These are phyloP conservation scores for Aquilaria malaccensis DNA, from an alignment of 345 rosid genomes.

Conservation along the genomic window DNA sequence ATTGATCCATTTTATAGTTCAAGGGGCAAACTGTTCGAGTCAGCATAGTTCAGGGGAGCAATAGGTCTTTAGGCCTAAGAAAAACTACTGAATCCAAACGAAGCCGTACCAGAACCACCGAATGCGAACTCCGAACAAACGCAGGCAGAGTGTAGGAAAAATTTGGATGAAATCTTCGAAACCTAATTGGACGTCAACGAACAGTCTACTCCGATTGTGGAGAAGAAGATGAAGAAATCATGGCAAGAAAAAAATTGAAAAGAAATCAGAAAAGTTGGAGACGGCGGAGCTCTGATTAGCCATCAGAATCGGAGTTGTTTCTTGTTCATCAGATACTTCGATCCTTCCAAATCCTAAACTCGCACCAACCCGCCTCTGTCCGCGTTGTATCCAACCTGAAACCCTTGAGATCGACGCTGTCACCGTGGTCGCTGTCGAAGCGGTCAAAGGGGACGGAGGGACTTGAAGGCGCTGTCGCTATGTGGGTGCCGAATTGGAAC, in stretches of 20 bases:
- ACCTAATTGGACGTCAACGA: background rate
- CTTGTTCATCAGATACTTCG: background rate
- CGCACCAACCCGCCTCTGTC: too few relatives aligned
- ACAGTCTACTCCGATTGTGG: background rate
- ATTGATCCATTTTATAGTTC: too few relatives aligned
- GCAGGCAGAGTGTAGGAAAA: conserved; percentile 23
- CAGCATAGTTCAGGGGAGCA: too few relatives aligned
- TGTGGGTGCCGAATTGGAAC: too few relatives aligned
- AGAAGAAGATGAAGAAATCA: conserved; percentile 11
- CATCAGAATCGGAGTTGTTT: conserved; percentile 7
- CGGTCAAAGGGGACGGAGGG: too few relatives aligned
- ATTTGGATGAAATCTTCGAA: conserved; percentile 12
- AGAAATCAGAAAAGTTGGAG: background rate
- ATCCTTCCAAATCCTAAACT: too few relatives aligned
- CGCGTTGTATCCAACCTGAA: too few relatives aligned
- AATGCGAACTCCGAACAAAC: conserved; percentile 1
- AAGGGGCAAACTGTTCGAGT: too few relatives aligned
- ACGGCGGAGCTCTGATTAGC: conserved; percentile 19
- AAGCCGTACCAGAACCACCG: conserved; percentile 12
- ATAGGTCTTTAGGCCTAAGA: background rate
- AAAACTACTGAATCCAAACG: background rate
- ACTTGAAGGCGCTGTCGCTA: too few relatives aligned
- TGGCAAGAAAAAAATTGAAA: conserved; percentile 1
- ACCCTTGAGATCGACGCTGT: too few relatives aligned
- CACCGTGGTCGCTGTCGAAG: too few relatives aligned